Conservation (phyloP, 257 asterid species). For the Rehmannia glutinosa region DNA sequence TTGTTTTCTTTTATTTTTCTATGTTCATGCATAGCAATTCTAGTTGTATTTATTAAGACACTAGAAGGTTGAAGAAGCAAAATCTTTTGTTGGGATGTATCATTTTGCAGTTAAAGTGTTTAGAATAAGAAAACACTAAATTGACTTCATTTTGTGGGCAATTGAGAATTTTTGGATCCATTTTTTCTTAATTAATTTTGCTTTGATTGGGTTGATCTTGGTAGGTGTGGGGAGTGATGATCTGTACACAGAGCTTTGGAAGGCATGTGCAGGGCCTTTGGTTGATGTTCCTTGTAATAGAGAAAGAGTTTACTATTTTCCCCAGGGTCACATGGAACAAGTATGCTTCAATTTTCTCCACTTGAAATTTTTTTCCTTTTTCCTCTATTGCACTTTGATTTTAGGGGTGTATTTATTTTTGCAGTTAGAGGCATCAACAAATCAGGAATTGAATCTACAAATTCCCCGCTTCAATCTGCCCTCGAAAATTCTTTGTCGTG, state of each 20-base stretch:
- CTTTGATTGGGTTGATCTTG: slow-evolving; percentile 16
- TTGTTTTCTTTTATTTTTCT: slow-evolving; percentile 8
- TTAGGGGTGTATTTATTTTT: slow-evolving; percentile 2
- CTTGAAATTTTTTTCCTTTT: slow-evolving; percentile 11
- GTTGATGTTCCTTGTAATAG: slow-evolving; percentile 61
- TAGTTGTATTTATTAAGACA: no score
- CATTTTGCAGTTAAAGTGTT: no score
- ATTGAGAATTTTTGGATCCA: neutral
- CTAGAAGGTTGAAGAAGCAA: no score
- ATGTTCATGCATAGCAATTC: slow-evolving; percentile 15
- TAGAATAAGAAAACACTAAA: neutral
- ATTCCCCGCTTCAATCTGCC: slow-evolving; percentile 71
- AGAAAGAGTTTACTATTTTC: slow-evolving; percentile 74
- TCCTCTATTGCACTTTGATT: neutral
- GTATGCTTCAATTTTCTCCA: slow-evolving; percentile 23
- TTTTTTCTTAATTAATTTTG: neutral
- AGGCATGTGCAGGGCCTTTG: slow-evolving; percentile 86
- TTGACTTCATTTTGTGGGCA: neutral
- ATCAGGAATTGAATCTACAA: slow-evolving; percentile 53
- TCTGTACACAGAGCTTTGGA: slow-evolving; percentile 69
- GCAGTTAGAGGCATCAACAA: slow-evolving; percentile 84
- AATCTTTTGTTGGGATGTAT: no score
- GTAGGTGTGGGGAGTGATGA: slow-evolving; percentile 30
- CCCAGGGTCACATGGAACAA: slow-evolving; percentile 92
- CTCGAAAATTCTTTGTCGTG: slow-evolving; percentile 73